phyloP scores from a whole-genome alignment of 2,329 filamentous ascomycete genomes.

The Scortechinia acanthostroma region DNA sequence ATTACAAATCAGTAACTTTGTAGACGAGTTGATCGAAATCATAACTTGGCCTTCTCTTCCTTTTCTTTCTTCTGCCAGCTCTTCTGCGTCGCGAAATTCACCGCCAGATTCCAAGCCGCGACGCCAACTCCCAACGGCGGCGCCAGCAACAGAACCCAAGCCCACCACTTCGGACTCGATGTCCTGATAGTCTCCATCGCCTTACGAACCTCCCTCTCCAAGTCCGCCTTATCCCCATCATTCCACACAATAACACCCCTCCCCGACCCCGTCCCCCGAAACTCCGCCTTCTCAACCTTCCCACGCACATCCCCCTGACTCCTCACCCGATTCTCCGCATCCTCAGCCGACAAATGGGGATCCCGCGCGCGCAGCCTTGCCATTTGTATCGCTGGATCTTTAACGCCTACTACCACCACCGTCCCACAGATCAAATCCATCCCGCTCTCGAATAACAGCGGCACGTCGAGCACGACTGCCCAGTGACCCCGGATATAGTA shows the following conservation, averaged over 20 bases:
- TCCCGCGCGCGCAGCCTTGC: slow-evolving; percentile 69
- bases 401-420: slow-evolving; percentile 80
- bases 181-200: slow-evolving; percentile 57
- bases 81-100: slow-evolving; percentile 64
- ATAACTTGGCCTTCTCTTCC: slow-evolving; percentile 13
- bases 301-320: slow-evolving; percentile 81
- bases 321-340: slow-evolving; percentile 77
- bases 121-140: slow-evolving; percentile 69
- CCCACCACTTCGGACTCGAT: slow-evolving; percentile 76
- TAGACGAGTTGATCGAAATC: not conserved
- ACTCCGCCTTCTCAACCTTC: slow-evolving; percentile 72
- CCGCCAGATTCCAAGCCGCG: slow-evolving; percentile 66
- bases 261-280: slow-evolving; percentile 43
- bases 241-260: slow-evolving; percentile 82
- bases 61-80: slow-evolving; percentile 58
- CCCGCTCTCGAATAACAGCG: slow-evolving; percentile 80
- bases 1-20: too few species aligned
- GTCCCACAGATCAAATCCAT: slow-evolving; percentile 81
- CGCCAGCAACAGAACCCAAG: slow-evolving; percentile 58
- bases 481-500: slow-evolving; percentile 72
- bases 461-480: slow-evolving; percentile 89
- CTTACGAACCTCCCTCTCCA: slow-evolving; percentile 58
- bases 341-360: slow-evolving; percentile 70
- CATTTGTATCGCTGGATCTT: slow-evolving; percentile 77
- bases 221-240: slow-evolving; percentile 65